Evolutionary conservation across 495 filamentous ascomycete species (phyloP), one percentile per base, ranked within the genome.

Genomic region (Aspergillus funiculosus): DNA sequence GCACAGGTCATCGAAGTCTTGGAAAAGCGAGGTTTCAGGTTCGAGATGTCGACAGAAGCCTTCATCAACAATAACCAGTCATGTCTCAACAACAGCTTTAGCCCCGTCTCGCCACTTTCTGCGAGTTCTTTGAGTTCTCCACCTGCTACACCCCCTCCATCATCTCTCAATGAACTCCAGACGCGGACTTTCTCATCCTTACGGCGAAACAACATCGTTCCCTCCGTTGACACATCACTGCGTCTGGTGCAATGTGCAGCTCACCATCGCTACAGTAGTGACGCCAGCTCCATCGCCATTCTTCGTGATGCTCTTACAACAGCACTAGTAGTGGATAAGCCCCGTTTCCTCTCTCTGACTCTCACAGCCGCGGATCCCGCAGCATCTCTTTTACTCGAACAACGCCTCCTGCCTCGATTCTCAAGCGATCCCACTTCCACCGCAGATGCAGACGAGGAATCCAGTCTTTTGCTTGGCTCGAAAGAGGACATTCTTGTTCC

Each of bases 191-290:
- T 96, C 57, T 75, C 75, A 11, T 76, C 79, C 8, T 74, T 97
- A 10, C 83, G 78, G 51, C 82, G 79, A 49, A 77, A 83, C 48
- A 77, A 81, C 49, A 85, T 97, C 17, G 55, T 79, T 10, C 91
- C 92, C 0, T 75, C 71, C 15, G 80, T 94, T 31, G 81, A 85
- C 47, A 68, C 72, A 4, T 68, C 60, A 6, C 77, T 94, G 5
- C 80, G 78, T 32, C 76, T 98, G 6, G 76, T 95, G 2, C 86
- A 89, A 56, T 98, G 92, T 60, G 89, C 87, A 6, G 91, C 83
- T 1, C 74, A 80, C 31, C 73, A 72, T 35, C 67, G 59, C n/a
- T 69, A 64, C 42, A 60, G 57, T 48, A 56, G 64, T 50, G 68
- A 78, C 17, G 61, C 65, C 29, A 68, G 67, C 17, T 72, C 69